Percentiles rank a stretch among this genome's conserved stretches.
phyloP scores from a whole-genome alignment of 768 basidiomycete species.

The Coprinopsis strossmayeri region DNA sequence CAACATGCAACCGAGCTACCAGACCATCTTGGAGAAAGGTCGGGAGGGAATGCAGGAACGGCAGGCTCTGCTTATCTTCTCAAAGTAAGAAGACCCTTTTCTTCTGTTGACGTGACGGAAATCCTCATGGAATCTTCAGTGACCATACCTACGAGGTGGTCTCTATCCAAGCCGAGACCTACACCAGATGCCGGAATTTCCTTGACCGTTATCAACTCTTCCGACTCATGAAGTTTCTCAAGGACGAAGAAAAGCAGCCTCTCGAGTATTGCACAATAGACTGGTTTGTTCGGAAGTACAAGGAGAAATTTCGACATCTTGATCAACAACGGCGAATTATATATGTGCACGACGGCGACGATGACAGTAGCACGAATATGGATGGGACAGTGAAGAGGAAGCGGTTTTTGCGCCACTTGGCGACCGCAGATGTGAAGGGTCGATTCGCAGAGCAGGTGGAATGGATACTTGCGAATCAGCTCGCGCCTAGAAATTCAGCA shows the following conservation, averaged over 20 bases:
- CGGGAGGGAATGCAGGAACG: not conserved
- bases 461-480: constrained; percentile 10
- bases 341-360: not conserved
- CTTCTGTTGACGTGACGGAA: not conserved
- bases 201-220: constrained; percentile 3
- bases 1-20: not conserved
- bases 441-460: constrained; percentile 6
- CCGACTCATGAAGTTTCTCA: constrained; percentile 1
- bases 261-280: not conserved
- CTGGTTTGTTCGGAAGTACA: constrained; percentile 4
- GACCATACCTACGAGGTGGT: not conserved
- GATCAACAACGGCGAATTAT: constrained; percentile 1
- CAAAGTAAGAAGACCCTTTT: not conserved
- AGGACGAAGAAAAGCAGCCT: not conserved
- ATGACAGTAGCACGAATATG: not conserved
- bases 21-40: not conserved
- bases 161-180: not conserved
- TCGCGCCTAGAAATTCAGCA: not conserved
- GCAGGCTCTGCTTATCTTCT: not conserved
- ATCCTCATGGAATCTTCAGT: not conserved
- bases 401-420: constrained; percentile 7
- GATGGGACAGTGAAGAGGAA: not conserved
- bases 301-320: not conserved
- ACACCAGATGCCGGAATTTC: not conserved
- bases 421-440: not conserved